phyloP scores from a whole-genome alignment of 331 rosid species.

The Pyracantha coccinea region DNA sequence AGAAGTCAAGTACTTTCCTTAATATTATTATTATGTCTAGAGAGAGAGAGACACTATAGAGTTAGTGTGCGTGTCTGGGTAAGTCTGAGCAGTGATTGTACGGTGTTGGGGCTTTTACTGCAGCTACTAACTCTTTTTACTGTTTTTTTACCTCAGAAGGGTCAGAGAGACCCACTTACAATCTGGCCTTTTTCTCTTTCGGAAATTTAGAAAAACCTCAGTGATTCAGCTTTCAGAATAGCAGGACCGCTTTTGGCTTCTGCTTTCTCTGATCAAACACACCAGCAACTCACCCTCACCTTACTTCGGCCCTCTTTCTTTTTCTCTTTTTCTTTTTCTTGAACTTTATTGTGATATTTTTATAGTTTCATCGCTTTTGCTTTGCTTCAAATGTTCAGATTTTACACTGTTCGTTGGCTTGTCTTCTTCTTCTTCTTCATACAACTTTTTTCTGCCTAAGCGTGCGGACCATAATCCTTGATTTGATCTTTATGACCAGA shows the following conservation, averaged over 20 bases:
- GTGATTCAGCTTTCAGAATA: slow-evolving; percentile 14
- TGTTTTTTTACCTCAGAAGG: slow-evolving; percentile 44
- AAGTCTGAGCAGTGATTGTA: slow-evolving; percentile 29
- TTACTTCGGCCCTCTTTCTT: background rate
- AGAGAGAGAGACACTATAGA: slow-evolving; percentile 24
- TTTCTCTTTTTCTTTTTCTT: background rate
- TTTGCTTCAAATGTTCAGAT: background rate
- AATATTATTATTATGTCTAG: slow-evolving; percentile 1
- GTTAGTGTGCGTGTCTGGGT: slow-evolving; percentile 33
- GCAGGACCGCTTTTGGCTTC: slow-evolving; percentile 19
- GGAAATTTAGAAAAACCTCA: slow-evolving; percentile 26
- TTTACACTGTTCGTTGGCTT: background rate
- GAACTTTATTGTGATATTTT: no score
- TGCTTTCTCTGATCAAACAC: background rate
- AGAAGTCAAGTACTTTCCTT: no score
- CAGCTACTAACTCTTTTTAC: slow-evolving; percentile 59
- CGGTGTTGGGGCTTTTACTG: slow-evolving; percentile 78
- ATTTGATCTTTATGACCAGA: background rate
- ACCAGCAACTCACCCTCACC: background rate
- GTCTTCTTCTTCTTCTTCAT: background rate
- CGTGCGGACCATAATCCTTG: background rate
- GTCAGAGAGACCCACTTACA: slow-evolving; percentile 28
- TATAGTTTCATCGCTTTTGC: no score
- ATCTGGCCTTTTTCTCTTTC: slow-evolving; percentile 40
- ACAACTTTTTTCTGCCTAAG: background rate